Percentiles rank a stretch among this genome's conserved stretches.
Conservation (phyloP, 2,329 filamentous ascomycete species). For the Aspergillus amoenus region DNA sequence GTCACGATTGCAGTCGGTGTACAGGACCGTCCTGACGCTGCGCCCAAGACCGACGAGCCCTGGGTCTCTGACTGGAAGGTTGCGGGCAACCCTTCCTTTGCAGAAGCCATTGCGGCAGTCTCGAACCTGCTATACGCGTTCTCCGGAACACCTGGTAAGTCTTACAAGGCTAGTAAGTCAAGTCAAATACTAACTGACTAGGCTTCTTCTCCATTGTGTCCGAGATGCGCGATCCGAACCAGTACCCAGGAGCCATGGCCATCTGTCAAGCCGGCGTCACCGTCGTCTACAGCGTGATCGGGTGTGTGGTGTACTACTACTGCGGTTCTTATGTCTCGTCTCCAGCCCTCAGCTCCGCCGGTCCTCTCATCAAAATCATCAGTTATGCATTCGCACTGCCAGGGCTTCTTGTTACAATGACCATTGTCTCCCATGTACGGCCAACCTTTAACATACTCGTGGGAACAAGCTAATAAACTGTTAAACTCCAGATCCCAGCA, state of each 20-base stretch:
- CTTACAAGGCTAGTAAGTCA: too few species aligned
- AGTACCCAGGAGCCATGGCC: slow-evolving; percentile 30
- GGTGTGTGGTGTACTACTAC: slow-evolving; percentile 44
- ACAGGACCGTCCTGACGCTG: background rate
- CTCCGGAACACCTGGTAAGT: slow-evolving; percentile 16
- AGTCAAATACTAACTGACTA: background rate
- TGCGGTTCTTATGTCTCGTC: slow-evolving; percentile 46
- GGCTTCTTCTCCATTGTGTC: slow-evolving; percentile 36
- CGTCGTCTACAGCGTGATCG: slow-evolving; percentile 31
- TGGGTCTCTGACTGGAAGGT: background rate
- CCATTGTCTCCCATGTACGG: slow-evolving; percentile 17
- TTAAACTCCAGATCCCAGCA: background rate
- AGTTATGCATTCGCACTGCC: slow-evolving; percentile 38
- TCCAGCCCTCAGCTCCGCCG: slow-evolving; percentile 47
- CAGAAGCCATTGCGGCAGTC: slow-evolving; percentile 21
- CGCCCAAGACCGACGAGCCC: background rate
- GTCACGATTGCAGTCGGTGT: background rate
- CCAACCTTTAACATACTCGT: too few species aligned
- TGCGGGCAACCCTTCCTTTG: slow-evolving; percentile 17
- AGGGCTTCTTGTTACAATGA: slow-evolving; percentile 25
- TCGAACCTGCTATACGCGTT: slow-evolving; percentile 24
- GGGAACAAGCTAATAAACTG: too few species aligned
- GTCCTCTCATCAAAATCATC: slow-evolving; percentile 41
- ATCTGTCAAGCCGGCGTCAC: slow-evolving; percentile 32
- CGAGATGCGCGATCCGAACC: slow-evolving; percentile 34